Conservation (phyloP, 306 rosid species). For the Cucurbita moschata region DNA sequence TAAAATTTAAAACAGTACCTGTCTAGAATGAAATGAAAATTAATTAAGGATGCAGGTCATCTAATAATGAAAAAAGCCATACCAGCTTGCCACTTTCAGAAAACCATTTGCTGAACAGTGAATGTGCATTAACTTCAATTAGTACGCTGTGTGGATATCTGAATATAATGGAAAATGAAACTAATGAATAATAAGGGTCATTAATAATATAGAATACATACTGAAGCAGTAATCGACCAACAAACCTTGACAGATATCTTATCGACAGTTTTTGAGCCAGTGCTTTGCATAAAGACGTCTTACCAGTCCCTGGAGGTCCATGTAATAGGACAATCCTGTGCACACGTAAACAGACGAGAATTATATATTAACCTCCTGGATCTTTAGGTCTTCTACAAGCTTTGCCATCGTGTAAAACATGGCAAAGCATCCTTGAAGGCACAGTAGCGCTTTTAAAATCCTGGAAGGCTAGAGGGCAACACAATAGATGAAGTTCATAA, state of each 20-base stretch:
- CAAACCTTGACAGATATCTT: conserved; percentile 62
- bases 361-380: conserved; percentile 7
- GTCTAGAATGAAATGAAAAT: neutral
- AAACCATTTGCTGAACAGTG: conserved; percentile 98
- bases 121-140: conserved; percentile 95
- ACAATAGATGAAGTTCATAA: neutral
- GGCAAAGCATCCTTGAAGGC: neutral
- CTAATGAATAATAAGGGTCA: neutral
- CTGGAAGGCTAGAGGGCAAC: neutral
- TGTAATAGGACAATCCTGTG: conserved; percentile 77
- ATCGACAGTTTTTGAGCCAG: conserved; percentile 87
- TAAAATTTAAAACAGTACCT: neutral
- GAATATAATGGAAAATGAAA: conserved; percentile 10
- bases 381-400: neutral
- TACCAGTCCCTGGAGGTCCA: conserved; percentile 97
- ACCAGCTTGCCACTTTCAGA: conserved; percentile 99
- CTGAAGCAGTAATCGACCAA: neutral
- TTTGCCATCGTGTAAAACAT: neutral
- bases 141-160: conserved; percentile 73
- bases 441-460: neutral
- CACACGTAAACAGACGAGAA: conserved; percentile 7
- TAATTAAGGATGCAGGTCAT: neutral
- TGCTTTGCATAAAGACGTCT: conserved; percentile 92
- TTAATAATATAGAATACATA: neutral
- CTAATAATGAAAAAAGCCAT: conserved; percentile 13